Conservation (phyloP, 129 eudicot genomes). For the Flaveria trinervia region DNA sequence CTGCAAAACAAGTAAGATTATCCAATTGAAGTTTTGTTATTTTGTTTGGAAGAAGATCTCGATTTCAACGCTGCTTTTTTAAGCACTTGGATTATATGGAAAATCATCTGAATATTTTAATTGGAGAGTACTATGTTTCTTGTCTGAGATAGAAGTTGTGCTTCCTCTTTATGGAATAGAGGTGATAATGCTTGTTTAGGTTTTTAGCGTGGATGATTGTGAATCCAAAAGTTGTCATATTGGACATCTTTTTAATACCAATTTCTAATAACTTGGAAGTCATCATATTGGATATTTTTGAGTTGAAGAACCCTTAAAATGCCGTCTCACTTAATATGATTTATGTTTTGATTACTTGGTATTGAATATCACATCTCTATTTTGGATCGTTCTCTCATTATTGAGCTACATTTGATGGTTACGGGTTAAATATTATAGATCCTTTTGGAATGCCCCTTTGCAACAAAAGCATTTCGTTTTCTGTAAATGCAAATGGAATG, state of each 20-base stretch:
- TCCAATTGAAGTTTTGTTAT: neutral
- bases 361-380: neutral
- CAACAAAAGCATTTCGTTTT: neutral
- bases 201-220: neutral
- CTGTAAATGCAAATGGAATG: neutral
- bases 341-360: neutral
- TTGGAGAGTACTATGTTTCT: neutral
- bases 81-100: neutral
- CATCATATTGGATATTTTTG: neutral
- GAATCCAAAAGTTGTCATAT: neutral
- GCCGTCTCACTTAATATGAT: neutral
- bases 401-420: neutral
- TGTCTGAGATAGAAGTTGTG: neutral
- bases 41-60: neutral
- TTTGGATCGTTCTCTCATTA: neutral
- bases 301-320: neutral
- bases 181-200: neutral
- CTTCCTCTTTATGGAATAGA: slow-evolving; percentile 7
- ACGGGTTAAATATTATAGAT: neutral
- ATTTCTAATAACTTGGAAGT: neutral
- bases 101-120: neutral
- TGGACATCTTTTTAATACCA: neutral
- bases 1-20: slow-evolving; percentile 76
- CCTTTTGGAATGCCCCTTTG: neutral
- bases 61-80: neutral